A percentile compares a stretch with the other conserved stretches of the same genome.
Conservation (phyloP, 768 basidiomycete species). For the Tephrocybe sp. region DNA sequence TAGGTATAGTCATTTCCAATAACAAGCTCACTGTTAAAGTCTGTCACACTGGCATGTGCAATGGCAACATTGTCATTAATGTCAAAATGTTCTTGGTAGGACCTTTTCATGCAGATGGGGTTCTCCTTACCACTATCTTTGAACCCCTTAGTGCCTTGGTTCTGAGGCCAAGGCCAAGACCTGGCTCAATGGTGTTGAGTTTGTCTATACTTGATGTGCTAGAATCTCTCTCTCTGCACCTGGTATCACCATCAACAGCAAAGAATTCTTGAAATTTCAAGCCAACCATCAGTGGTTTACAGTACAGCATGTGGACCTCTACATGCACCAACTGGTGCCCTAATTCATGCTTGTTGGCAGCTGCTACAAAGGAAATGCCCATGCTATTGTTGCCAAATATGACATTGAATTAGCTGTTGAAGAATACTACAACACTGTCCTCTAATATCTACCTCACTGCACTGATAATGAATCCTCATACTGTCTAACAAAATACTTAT, state of each 20-base stretch:
- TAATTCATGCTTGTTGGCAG: too few species aligned
- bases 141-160: constrained; percentile 93
- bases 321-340: constrained; percentile 99
- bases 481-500: too few species aligned
- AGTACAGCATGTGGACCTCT: constrained; percentile 89
- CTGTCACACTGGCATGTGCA: constrained; percentile 87
- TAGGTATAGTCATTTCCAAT: constrained; percentile 94
- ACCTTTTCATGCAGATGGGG: constrained; percentile 85
- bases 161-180: constrained; percentile 91
- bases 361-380: too few species aligned
- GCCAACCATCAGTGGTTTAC: constrained; percentile 91
- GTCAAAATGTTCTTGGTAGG: constrained; percentile 92
- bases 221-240: constrained; percentile 82
- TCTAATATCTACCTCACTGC: too few species aligned
- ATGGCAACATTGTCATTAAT: constrained; percentile 90
- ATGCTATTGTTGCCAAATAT: too few species aligned
- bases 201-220: constrained; percentile 82
- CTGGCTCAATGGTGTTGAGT: constrained; percentile 87
- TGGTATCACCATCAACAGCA: constrained; percentile 94
- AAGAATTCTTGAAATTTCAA: constrained; percentile 97
- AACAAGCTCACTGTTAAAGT: constrained; percentile 86
- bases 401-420: too few species aligned
- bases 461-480: too few species aligned
- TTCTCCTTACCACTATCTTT: constrained; percentile 87
- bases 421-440: too few species aligned